Base-by-base conservation (phyloP, 345 rosid genomes). In the Pugionium cornutum region DNA sequence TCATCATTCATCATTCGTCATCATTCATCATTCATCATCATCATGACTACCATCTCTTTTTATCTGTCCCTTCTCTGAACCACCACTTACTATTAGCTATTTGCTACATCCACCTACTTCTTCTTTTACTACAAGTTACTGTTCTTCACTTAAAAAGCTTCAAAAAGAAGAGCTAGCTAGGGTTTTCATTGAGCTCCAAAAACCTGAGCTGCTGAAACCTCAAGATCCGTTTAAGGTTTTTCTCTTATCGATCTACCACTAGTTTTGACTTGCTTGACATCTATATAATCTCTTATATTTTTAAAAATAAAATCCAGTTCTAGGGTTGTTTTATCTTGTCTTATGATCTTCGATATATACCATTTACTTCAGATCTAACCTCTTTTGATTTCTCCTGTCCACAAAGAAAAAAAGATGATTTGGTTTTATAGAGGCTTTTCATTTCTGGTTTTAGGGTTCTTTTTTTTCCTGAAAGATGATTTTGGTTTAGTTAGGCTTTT, bases 11-110 rank as follows among this genome's bases (percentile, higher is more conserved):
- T 53, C 53, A 61, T 68, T 50, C 66, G 61, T 46, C 40, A 32
- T 18, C 53, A 58, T 67, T 40, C 62, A 30, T 62, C 58, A 18
- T 18, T 18, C 18, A 18, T 18, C 18, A 18, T 18, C 18, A 18
- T 18, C 18, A 18, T 18, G 18, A 18, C 18, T 18, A 6, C 73
- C 58, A 53, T 53, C 66, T 61, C 51, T 74, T 42, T 11, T 42
- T 43, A 41, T 41, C 57, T 71, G 63, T 26, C 65, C 35, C 55
- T 53, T 39, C 6, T 73, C 41, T 75, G 4, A 75, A 68, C 64
- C 55, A 54, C 74, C 64, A 49, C 60, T 43, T 56, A 64, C 55
- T 60, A 33, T 33, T 53, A 40, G 29, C 39, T 59, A 74, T 11
- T 43, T 30, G 54, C 61, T 51, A 43, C 69, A 46, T 43, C 56